Base-by-base conservation (phyloP, 305 asterid genomes). In the Fraxinus ornus region DNA sequence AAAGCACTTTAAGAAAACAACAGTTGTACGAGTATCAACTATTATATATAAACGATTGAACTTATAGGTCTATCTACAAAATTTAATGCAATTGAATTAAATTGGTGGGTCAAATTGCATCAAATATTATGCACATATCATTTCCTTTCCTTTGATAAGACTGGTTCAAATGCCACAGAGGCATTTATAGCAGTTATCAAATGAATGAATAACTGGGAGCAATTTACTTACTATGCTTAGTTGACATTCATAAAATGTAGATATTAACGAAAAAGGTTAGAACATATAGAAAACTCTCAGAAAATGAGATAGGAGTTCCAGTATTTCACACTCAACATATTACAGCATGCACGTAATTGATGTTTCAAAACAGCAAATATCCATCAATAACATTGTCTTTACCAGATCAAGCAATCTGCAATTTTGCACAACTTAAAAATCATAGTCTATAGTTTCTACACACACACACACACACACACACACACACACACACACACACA, bases 1-100 rank as follows among this genome's bases (percentile, higher is more conserved):
- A 95, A 79, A 82, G 98, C 98, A 85, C 99, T 95, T 73, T 83
- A 85, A 81, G 78, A 79, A 80, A 78, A 21, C 30, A 76, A 55
- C 78, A 83, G 66, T 79, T 83, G 28, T 19, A 86, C 79, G 81
- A 87, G 19, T 19, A 84, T 82, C 82, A 87, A 70, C 77, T 71
- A 72, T 76, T 70, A 84, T 5, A 24, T 28, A 81, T 30, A 32
- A 35, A 17, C 12, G 19, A 26, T 26, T 62, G 74, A 71, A 80
- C 47, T 30, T 19, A 76, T 12, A 44, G 55, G 5, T 44, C 55
- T 12, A 44, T 44, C 55, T 44, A 44, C 5, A 44, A 44, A 44
- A 44, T 44, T 44, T 12, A 10, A 44, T 44, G 52, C 52, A 44
- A 44, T 10, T 44, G 55, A 44, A 44, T 44, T 44, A 13, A 44